Evolutionary conservation across 176 grass and related monocot genomes (phyloP).

Genomic region (Poa pratensis): DNA sequence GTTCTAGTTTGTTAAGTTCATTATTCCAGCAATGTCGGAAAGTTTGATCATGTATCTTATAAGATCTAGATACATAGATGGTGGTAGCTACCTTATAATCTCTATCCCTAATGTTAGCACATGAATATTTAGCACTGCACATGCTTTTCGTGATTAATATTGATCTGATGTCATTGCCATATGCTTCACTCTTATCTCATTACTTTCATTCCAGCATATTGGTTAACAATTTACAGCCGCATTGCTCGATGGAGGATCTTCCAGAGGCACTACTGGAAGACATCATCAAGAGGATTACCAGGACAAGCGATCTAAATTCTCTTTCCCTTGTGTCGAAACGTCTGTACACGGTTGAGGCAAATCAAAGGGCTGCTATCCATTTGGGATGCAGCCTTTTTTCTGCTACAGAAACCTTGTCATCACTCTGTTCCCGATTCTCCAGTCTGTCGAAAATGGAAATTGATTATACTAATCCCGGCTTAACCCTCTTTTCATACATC

Average conservation of each 20-base stretch:
- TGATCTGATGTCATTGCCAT: too few relatives aligned
- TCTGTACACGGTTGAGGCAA: conserved; percentile 42
- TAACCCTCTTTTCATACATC: conserved; percentile 36
- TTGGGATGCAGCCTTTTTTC: conserved; percentile 48
- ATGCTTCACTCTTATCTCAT: neutral
- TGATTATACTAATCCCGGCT: conserved; percentile 28
- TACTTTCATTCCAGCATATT: neutral
- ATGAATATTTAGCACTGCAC: neutral
- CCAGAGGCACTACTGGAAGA: too few relatives aligned
- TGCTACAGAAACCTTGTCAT: conserved; percentile 47
- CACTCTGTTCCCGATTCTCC: conserved; percentile 45
- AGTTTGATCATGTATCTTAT: too few relatives aligned
- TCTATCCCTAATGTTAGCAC: neutral
- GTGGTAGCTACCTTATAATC: neutral
- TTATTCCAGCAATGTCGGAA: too few relatives aligned
- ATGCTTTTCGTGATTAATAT: neutral
- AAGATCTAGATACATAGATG: too few relatives aligned
- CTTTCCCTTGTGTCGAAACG: conserved; percentile 54
- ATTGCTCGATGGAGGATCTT: too few relatives aligned
- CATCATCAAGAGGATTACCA: too few relatives aligned
- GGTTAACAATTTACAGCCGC: neutral
- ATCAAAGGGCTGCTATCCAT: conserved; percentile 45
- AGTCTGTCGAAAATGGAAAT: conserved; percentile 62
- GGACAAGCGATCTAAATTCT: neutral
- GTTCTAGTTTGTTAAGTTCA: too few relatives aligned